Evolutionary conservation across 495 filamentous ascomycete species (phyloP).

Genomic region (Neurospora sp.): DNA sequence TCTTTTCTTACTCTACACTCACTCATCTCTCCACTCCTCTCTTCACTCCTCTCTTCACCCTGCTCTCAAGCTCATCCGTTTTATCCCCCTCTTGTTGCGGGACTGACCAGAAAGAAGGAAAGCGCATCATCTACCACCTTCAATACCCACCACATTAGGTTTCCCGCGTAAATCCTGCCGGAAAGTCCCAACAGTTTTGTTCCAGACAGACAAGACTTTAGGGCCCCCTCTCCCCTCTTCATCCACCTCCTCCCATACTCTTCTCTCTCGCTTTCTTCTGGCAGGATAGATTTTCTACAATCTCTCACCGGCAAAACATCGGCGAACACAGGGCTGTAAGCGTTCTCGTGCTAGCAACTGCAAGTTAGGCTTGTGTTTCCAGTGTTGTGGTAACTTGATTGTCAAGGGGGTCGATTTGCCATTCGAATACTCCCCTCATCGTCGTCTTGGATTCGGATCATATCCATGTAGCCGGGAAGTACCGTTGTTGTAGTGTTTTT

Average conservation of each 20-base stretch:
- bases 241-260: background rate
- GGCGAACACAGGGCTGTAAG: background rate
- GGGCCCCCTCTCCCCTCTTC: background rate
- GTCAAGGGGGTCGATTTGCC: background rate
- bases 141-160: background rate
- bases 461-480: background rate
- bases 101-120: no score
- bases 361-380: background rate
- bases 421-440: background rate
- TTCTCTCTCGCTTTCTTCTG: background rate
- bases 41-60: background rate
- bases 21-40: background rate
- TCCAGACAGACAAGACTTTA: background rate
- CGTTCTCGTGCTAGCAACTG: background rate
- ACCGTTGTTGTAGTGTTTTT: background rate
- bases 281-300: background rate
- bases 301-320: background rate
- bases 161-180: background rate
- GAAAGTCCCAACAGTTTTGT: background rate
- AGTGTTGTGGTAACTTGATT: background rate
- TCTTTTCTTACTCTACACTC: no score
- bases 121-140: no score
- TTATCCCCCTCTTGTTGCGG: no score
- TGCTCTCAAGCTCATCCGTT: no score
- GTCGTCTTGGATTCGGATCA: background rate